phyloP scores from a whole-genome alignment of 768 basidiomycete genomes.

The Mycena maculata region DNA sequence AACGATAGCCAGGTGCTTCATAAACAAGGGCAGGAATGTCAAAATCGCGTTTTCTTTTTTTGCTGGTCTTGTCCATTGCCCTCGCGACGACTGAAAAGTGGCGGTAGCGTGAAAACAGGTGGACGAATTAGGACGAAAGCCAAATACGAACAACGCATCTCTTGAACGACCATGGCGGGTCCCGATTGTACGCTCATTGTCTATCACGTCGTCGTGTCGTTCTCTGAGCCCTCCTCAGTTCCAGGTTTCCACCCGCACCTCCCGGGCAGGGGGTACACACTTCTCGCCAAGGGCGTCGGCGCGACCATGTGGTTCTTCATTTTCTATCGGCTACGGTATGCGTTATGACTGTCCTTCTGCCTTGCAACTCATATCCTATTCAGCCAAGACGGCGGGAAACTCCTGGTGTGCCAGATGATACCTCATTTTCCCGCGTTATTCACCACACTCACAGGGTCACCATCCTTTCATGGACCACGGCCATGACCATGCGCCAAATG shows the following conservation, averaged over 20 bases:
- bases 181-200: conserved; percentile 44
- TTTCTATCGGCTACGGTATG: conserved; percentile 93
- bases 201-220: neutral
- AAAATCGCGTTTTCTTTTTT: conserved; percentile 57
- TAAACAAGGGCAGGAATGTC: conserved; percentile 58
- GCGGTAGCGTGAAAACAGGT: too few relatives aligned
- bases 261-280: conserved; percentile 78
- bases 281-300: conserved; percentile 87
- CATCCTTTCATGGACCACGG: conserved; percentile 53
- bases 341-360: conserved; percentile 26
- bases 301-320: conserved; percentile 99
- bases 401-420: conserved; percentile 61
- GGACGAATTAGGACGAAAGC: conserved; percentile 13
- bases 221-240: conserved; percentile 48
- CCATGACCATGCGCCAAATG: conserved; percentile 43
- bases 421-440: conserved; percentile 3
- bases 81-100: too few relatives aligned
- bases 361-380: conserved; percentile 7
- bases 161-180: conserved; percentile 42
- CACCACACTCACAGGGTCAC: conserved; percentile 54
- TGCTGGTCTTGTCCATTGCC: conserved; percentile 53
- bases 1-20: conserved; percentile 52
- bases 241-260: conserved; percentile 92
- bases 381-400: conserved; percentile 82
- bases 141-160: too few relatives aligned